These are phyloP conservation scores for Arthroderma uncinatum DNA, from an alignment of 2,329 filamentous ascomycete genomes.

Conservation along the genomic window DNA sequence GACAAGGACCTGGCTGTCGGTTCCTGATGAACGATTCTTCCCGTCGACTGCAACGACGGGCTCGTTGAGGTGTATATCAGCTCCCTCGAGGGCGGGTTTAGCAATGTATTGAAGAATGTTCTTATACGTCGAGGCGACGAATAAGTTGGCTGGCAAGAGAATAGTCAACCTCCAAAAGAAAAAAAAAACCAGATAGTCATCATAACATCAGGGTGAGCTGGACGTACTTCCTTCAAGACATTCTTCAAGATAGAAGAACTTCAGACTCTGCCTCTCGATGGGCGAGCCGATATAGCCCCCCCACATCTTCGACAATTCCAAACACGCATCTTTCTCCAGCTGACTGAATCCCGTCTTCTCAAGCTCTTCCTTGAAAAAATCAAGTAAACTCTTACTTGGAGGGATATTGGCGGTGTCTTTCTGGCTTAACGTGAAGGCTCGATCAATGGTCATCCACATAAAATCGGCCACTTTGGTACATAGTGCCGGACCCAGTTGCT, in stretches of 20 bases:
- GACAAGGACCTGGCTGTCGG: constrained; percentile 35
- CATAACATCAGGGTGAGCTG: not conserved
- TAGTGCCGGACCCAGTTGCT: constrained; percentile 27
- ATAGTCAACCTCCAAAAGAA: constrained; percentile 6
- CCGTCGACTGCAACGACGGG: constrained; percentile 34
- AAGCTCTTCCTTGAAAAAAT: constrained; percentile 45
- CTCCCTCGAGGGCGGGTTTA: constrained; percentile 36
- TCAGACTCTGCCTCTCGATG: constrained; percentile 49
- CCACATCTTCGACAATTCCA: constrained; percentile 50
- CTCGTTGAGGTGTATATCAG: constrained; percentile 39
- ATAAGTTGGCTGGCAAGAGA: constrained; percentile 44
- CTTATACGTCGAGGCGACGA: constrained; percentile 51
- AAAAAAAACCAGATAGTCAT: not conserved
- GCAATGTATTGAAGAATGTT: constrained; percentile 46
- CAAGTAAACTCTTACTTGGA: constrained; percentile 41
- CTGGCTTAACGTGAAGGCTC: constrained; percentile 51
- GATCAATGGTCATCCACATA: constrained; percentile 48
- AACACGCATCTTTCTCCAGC: constrained; percentile 38
- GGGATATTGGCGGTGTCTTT: constrained; percentile 42
- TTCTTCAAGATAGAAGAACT: constrained; percentile 56
- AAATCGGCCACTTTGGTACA: constrained; percentile 30
- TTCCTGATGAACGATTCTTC: constrained; percentile 13
- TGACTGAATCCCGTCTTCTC: constrained; percentile 29
- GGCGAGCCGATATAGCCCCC: constrained; percentile 53
- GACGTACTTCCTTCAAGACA: constrained; percentile 49